Base-by-base conservation (phyloP, 345 rosid genomes). In the Chamaenerion angustifolium region DNA sequence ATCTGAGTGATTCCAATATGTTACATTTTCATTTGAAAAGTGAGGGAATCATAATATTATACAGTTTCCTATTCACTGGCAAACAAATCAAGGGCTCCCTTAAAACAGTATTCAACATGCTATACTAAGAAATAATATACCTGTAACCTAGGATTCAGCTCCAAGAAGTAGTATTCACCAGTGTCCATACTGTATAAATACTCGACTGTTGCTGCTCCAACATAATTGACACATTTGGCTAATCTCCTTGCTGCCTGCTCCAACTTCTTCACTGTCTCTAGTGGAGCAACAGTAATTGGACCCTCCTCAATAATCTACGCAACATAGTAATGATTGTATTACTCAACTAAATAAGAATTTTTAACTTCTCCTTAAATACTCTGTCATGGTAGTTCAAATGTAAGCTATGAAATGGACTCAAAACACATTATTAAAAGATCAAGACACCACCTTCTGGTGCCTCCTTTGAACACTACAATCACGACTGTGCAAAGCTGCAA, bases 171-270 rank as follows among this genome's bases (percentile, higher is more conserved):
- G 69, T 92, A 92, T 57, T 93, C 99, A n/a, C 99, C 95, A 23
- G 88, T 82, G 3, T 93, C 99, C 99, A 93, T 93, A 56, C 99
- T 77, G 63, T 74, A 93, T 46, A 93, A 81, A 71, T 93, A 93
- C 68, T 93, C 99, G 49, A 93, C 99, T 1, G 99, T 93, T 59
- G 99, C 99, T 41, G 99, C 99, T 60, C 99, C 99, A 59, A 88
- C 70, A 70, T 93, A 93, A 65, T 79, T 88, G 44, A 93, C 99
- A 71, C 71, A 63, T 73, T 82, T 82, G 55, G 99, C 99, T 61
- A 93, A 71, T 76, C 99, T 82, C 70, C 95, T 72, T 52, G 95
- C 99, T 8, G 99, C 99, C 67, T 88, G 96, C 73, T 93, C 99
- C 65, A 93, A 83, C 70, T 77, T 81, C 70, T 76, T 93, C 0